phyloP scores from a whole-genome alignment of 2,329 filamentous ascomycete genomes.

The Microdochium bolleyi region DNA sequence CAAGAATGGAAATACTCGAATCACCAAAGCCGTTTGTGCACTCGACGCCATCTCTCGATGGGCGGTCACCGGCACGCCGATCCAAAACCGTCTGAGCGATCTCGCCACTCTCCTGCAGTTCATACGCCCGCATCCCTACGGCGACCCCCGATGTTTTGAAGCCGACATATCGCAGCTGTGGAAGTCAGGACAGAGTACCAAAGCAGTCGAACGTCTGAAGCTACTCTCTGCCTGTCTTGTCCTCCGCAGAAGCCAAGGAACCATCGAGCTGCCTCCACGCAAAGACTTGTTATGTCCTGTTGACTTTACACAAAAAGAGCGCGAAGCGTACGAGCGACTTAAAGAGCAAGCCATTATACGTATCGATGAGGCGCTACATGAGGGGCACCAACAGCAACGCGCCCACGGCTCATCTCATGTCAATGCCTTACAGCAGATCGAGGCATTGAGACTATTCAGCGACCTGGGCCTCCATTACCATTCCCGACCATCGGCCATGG shows the following conservation, averaged over 20 bases:
- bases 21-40: constrained; percentile 24
- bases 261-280: constrained; percentile 27
- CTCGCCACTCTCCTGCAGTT: constrained; percentile 32
- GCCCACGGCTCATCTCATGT: constrained; percentile 17
- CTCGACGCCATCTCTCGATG: constrained; percentile 27
- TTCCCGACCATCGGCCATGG: constrained; percentile 11
- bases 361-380: constrained; percentile 24
- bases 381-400: constrained; percentile 4
- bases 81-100: constrained; percentile 35
- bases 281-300: constrained; percentile 23
- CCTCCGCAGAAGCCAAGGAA: constrained; percentile 28
- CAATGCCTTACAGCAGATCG: constrained; percentile 35
- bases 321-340: constrained; percentile 22
- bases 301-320: constrained; percentile 26
- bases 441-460: constrained; percentile 35
- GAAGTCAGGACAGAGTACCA: constrained; percentile 25
- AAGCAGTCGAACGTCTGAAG: constrained; percentile 30
- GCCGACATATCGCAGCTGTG: constrained; percentile 26
- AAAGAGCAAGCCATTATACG: constrained; percentile 15
- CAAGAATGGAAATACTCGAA: constrained; percentile 21
- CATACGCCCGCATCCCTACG: constrained; percentile 30
- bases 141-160: constrained; percentile 26
- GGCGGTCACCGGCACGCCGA: constrained; percentile 38
- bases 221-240: constrained; percentile 26
- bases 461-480: constrained; percentile 34